These are phyloP conservation scores for Pistacia atlantica DNA, from an alignment of 345 rosid species.

Conservation along the genomic window DNA sequence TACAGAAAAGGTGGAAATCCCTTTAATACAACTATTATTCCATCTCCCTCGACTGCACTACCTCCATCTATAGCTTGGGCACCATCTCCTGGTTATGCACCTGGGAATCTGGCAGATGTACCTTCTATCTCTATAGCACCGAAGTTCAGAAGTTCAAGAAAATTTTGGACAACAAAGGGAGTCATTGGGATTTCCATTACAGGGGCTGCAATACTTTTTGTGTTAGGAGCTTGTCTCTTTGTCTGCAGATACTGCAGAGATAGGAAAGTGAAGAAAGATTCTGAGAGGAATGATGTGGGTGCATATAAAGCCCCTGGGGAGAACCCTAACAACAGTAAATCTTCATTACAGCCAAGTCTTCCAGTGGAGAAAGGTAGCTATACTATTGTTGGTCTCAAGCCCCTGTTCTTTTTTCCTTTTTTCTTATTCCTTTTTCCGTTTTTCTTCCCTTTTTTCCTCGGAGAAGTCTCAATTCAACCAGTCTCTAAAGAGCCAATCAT, in stretches of 20 bases:
- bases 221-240: constrained; percentile 47
- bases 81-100: constrained; percentile 48
- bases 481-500: constrained; percentile 45
- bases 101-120: constrained; percentile 30
- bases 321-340: constrained; percentile 38
- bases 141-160: constrained; percentile 39
- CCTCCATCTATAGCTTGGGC: constrained; percentile 49
- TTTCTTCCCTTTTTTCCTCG: background rate
- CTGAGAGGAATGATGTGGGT: constrained; percentile 27
- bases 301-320: constrained; percentile 25
- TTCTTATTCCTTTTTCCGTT: background rate
- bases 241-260: constrained; percentile 50
- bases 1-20: constrained; percentile 95
- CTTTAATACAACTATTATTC: constrained; percentile 72
- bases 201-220: constrained; percentile 44
- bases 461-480: constrained; percentile 31
- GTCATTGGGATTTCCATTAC: constrained; percentile 44
- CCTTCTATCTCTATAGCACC: constrained; percentile 41
- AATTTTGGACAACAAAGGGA: constrained; percentile 40
- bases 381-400: background rate
- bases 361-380: constrained; percentile 52
- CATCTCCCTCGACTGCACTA: constrained; percentile 58
- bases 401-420: background rate
- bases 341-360: constrained; percentile 32
- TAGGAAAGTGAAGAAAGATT: constrained; percentile 24